Base-by-base conservation (phyloP, 1,284 basidiomycete species). In the Cryptococcus sp. region DNA sequence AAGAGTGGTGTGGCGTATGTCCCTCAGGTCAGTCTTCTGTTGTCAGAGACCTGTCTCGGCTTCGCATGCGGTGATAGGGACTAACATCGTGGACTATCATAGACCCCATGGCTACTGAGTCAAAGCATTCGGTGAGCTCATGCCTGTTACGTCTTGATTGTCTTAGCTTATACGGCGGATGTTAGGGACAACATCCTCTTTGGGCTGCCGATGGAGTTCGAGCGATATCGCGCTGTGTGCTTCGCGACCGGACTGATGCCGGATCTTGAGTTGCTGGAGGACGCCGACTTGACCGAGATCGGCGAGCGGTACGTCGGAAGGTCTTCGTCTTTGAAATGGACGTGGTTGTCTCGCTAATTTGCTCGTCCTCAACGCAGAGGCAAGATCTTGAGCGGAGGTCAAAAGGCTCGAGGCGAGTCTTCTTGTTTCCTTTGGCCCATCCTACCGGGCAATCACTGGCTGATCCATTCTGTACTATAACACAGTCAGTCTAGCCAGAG, bases 401-500 rank as follows among this genome's bases (percentile, higher is more conserved):
- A 89, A 71, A 89, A 98, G 70, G 93, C 93, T 20, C 79, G 87
- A 20, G 69, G 66, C 66, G 37, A 26, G 59, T 58, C 8, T 4
- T 34, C 5, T 34, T 29, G 26, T 29, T 29, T 29, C 26, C 4
- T 29, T 29, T 10, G 26, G 26, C 26, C 26, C 26, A 29, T 5
- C 26, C 3, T 22, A 46, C 17, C 16, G n/a, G 2, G 4, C 19
- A 39, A 43, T 17, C 22, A 7, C 11, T 20, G 8, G 25, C 51
- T 58, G 26, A 59, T 15, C n/a, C 25, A 19, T 23, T 0, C 2
- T 34, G 29, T 5, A 5, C 8, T 34, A 2, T 10, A 34, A 34
- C 34, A 16, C 47, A 70, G 80, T 77, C 38, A 67, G 69, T 38
- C 61, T 77, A 8, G 73, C 74, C 8, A 64, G 76, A 45, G 74